Percentiles rank a stretch among this genome's conserved stretches.
phyloP scores from a whole-genome alignment of 129 eudicot genomes.

The Lactuca saligna region DNA sequence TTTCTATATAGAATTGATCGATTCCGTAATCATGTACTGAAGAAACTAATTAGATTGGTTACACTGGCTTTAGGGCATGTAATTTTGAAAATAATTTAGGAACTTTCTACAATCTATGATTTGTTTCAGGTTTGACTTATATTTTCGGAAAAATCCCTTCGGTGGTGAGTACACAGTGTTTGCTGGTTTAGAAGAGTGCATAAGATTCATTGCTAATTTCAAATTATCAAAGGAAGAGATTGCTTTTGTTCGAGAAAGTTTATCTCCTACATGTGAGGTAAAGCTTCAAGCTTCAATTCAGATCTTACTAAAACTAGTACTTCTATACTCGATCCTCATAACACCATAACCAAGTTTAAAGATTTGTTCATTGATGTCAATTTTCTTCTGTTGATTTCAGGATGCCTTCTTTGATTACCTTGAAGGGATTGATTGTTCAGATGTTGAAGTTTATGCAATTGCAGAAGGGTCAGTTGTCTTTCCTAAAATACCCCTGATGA shows the following conservation, averaged over 20 bases:
- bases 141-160: conserved; percentile 82
- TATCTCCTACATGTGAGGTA: conserved; percentile 91
- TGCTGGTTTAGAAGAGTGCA: conserved; percentile 97
- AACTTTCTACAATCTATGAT: conserved; percentile 6
- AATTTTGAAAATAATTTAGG: conserved; percentile 1
- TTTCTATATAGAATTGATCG: conserved; percentile 20
- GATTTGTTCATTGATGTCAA: conserved; percentile 1
- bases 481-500: conserved; percentile 87
- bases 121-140: conserved; percentile 81
- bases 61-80: conserved; percentile 9
- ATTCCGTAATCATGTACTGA: neutral
- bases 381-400: conserved; percentile 34
- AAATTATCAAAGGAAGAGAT: conserved; percentile 73
- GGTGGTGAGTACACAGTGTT: conserved; percentile 96
- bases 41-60: conserved; percentile 1
- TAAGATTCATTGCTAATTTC: conserved; percentile 79
- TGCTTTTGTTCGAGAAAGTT: conserved; percentile 50
- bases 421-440: conserved; percentile 82
- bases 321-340: neutral
- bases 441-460: conserved; percentile 82
- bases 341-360: neutral
- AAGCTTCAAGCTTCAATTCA: conserved; percentile 24
- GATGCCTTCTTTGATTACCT: conserved; percentile 85
- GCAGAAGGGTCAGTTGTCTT: conserved; percentile 88
- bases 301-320: no score